phyloP scores from a whole-genome alignment of 1,284 basidiomycete genomes.

The Apiotrichum sp. region DNA sequence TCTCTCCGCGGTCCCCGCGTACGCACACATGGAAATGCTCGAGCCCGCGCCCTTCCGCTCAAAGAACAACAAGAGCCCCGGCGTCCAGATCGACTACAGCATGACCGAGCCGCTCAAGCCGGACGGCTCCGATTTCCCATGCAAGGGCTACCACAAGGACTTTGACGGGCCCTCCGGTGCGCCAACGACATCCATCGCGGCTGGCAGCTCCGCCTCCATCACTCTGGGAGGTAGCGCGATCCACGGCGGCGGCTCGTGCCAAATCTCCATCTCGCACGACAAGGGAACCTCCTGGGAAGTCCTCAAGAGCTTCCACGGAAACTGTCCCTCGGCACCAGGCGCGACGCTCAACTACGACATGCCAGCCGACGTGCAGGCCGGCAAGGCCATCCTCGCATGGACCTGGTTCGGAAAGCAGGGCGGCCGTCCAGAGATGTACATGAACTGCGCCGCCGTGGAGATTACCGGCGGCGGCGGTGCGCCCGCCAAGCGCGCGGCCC shows the following conservation, averaged over 20 bases:
- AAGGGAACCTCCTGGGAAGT: slow-evolving; percentile 46
- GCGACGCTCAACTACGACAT: slow-evolving; percentile 35
- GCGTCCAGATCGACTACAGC: slow-evolving; percentile 41
- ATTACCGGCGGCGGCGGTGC: slow-evolving; percentile 32
- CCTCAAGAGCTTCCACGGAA: slow-evolving; percentile 43
- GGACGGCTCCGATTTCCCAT: slow-evolving; percentile 43
- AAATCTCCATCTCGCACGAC: slow-evolving; percentile 47
- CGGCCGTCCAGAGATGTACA: slow-evolving; percentile 44
- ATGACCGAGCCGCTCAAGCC: slow-evolving; percentile 41
- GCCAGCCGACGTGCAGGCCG: slow-evolving; percentile 39
- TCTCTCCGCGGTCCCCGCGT: slow-evolving; percentile 14
- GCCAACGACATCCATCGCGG: slow-evolving; percentile 34
- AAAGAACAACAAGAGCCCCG: slow-evolving; percentile 20
- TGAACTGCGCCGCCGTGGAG: slow-evolving; percentile 47
- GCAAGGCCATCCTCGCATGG: slow-evolving; percentile 47
- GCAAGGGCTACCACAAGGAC: slow-evolving; percentile 46
- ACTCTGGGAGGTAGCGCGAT: slow-evolving; percentile 36
- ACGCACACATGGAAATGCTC: slow-evolving; percentile 40
- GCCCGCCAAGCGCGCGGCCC: slow-evolving; percentile 8
- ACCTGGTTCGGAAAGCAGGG: slow-evolving; percentile 47
- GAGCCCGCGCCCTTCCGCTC: slow-evolving; percentile 38
- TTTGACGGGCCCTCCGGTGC: slow-evolving; percentile 11
- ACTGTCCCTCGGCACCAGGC: slow-evolving; percentile 33
- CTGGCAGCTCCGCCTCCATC: slow-evolving; percentile 30
- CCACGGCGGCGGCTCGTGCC: slow-evolving; percentile 48